A percentile compares a stretch with the other conserved stretches of the same genome.
phyloP scores from a whole-genome alignment of 2,329 filamentous ascomycete genomes.

The Xylariaceae sp. region DNA sequence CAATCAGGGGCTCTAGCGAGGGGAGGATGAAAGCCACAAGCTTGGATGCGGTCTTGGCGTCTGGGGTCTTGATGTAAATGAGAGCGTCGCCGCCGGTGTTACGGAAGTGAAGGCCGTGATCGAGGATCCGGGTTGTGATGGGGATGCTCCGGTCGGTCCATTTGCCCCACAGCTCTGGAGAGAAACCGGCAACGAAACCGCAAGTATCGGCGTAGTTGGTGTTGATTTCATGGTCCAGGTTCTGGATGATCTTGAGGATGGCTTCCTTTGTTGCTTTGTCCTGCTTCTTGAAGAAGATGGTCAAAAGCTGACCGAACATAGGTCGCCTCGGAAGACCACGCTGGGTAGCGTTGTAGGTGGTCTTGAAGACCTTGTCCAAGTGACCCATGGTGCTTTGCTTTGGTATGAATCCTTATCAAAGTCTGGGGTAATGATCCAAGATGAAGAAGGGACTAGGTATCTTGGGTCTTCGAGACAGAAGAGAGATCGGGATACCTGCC shows the following conservation, averaged over 20 bases:
- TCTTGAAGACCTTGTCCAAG: conserved; percentile 1
- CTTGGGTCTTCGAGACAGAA: too few species aligned
- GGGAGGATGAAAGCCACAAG: conserved; percentile 7
- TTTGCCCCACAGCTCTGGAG: conserved; percentile 11
- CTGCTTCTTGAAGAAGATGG: conserved; percentile 12
- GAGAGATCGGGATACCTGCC: not conserved
- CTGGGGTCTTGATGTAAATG: conserved; percentile 13
- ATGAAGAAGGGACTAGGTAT: not conserved
- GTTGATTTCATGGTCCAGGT: conserved; percentile 12
- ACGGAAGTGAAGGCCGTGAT: conserved; percentile 11
- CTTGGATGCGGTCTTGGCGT: not conserved
- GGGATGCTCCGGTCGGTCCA: conserved; percentile 10
- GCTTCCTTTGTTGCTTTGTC: not conserved
- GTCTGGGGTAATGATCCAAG: not conserved
- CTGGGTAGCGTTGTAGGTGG: conserved; percentile 7
- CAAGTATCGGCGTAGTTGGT: not conserved
- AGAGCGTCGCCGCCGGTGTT: conserved; percentile 15
- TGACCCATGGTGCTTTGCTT: conserved; percentile 9
- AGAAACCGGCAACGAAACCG: conserved; percentile 14
- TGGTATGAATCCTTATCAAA: not conserved
- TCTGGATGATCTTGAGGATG: conserved; percentile 8
- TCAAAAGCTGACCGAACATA: conserved; percentile 13
- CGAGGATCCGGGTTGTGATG: conserved; percentile 10
- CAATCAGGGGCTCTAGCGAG: conserved; percentile 1
- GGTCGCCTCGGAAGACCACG: conserved; percentile 16